A percentile compares a stretch with the other conserved stretches of the same genome.
phyloP scores from a whole-genome alignment of 169 alveolate species.

The Plasmodium vivax region DNA sequence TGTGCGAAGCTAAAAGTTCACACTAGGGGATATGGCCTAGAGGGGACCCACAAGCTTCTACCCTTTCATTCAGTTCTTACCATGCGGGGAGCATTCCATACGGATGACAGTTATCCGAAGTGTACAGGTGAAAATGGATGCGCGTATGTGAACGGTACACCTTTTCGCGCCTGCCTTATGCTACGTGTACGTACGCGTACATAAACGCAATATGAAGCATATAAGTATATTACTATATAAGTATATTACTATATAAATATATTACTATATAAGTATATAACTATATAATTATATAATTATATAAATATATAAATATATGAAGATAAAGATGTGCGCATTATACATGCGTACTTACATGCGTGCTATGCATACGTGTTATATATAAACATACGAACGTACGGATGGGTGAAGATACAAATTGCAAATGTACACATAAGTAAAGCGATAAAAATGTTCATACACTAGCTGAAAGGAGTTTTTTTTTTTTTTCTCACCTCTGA shows the following conservation, averaged over 20 bases:
- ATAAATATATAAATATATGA: neutral
- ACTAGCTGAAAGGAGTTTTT: neutral
- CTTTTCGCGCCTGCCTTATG: neutral
- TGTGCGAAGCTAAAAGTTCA: neutral
- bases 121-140: neutral
- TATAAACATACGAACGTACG: neutral
- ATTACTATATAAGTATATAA: too few species aligned
- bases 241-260: too few species aligned
- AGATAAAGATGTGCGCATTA: neutral
- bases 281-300: too few species aligned
- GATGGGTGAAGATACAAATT: neutral
- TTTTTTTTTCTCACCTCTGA: neutral
- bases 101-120: neutral
- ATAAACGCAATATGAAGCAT: neutral
- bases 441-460: neutral
- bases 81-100: neutral
- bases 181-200: neutral
- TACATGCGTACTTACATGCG: neutral
- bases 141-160: neutral
- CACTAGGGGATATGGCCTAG: neutral
- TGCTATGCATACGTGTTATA: neutral
- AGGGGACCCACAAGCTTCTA: neutral
- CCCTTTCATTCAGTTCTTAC: neutral
- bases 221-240: too few species aligned
- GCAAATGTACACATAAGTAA: neutral